A percentile compares a stretch with the other conserved stretches of the same genome.
These are phyloP conservation scores for Kwoniella shivajii DNA, from an alignment of 1,284 basidiomycete species.

Conservation along the genomic window DNA sequence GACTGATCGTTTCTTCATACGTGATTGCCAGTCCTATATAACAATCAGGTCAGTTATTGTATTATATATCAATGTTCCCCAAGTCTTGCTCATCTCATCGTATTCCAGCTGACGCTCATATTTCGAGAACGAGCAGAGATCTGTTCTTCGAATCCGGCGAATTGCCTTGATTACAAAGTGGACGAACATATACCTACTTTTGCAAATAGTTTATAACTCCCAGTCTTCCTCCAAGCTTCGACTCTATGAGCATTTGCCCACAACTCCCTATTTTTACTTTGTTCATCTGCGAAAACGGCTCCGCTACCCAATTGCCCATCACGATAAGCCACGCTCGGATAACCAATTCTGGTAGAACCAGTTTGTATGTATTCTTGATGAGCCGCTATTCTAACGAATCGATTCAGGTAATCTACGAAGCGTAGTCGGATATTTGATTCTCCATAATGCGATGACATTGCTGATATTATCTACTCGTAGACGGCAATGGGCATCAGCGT, in stretches of 20 bases:
- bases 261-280: constrained; percentile 63
- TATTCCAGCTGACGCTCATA: too few relatives aligned
- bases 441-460: constrained; percentile 73
- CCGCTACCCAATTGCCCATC: constrained; percentile 66
- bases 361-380: constrained; percentile 74
- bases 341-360: constrained; percentile 68
- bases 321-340: constrained; percentile 51
- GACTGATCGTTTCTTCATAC: constrained; percentile 58
- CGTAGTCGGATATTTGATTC: constrained; percentile 75
- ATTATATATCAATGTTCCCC: too few relatives aligned
- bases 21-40: constrained; percentile 62
- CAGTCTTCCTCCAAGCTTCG: constrained; percentile 75
- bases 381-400: constrained; percentile 74
- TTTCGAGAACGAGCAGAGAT: too few relatives aligned
- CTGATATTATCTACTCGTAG: constrained; percentile 62
- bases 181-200: constrained; percentile 56
- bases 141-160: too few relatives aligned
- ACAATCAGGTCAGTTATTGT: constrained; percentile 1
- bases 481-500: neutral
- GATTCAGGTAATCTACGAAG: constrained; percentile 72
- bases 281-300: constrained; percentile 68
- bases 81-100: too few relatives aligned
- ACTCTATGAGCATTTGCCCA: constrained; percentile 69
- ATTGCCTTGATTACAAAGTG: too few relatives aligned
- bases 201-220: constrained; percentile 65